These are phyloP conservation scores for Zasmidium citrigriseum DNA, from an alignment of 2,329 filamentous ascomycete species.

Conservation along the genomic window DNA sequence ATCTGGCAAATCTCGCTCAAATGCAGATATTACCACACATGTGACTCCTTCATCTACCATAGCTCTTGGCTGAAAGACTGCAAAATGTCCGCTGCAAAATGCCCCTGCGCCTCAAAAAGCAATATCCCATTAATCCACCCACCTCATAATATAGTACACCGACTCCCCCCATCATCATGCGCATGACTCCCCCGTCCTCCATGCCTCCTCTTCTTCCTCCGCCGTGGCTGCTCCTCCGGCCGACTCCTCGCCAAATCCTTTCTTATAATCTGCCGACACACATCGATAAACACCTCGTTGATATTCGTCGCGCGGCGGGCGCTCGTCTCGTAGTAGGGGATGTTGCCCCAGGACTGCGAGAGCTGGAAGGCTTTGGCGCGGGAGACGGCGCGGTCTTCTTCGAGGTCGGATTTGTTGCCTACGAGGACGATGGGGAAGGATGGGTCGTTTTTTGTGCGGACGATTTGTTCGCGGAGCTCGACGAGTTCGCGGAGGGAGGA, in stretches of 20 bases:
- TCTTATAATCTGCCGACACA: constrained; percentile 40
- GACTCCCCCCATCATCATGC: background rate
- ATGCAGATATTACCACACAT: no score
- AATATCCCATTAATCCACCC: background rate
- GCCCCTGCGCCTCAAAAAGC: background rate
- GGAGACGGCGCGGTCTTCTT: constrained; percentile 78
- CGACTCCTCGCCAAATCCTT: constrained; percentile 31
- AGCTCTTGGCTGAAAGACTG: background rate
- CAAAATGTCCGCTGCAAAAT: background rate
- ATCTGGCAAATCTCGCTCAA: no score
- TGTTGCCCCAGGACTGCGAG: constrained; percentile 82
- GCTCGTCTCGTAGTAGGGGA: constrained; percentile 88
- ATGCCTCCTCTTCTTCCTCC: background rate
- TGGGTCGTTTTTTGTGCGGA: constrained; percentile 79
- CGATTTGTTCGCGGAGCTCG: constrained; percentile 83
- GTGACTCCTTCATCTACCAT: background rate
- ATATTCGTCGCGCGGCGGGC: constrained; percentile 83
- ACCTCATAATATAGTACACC: constrained; percentile 1
- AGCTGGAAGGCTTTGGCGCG: constrained; percentile 78
- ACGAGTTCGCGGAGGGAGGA: constrained; percentile 81
- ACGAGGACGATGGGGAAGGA: constrained; percentile 75
- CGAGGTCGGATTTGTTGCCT: constrained; percentile 87
- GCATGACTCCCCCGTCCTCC: background rate
- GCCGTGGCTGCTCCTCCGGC: constrained; percentile 9
- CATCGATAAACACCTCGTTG: constrained; percentile 73